These are phyloP conservation scores for Kluyveromyces aestuarii DNA, from an alignment of 805 yeast species.

Conservation along the genomic window DNA sequence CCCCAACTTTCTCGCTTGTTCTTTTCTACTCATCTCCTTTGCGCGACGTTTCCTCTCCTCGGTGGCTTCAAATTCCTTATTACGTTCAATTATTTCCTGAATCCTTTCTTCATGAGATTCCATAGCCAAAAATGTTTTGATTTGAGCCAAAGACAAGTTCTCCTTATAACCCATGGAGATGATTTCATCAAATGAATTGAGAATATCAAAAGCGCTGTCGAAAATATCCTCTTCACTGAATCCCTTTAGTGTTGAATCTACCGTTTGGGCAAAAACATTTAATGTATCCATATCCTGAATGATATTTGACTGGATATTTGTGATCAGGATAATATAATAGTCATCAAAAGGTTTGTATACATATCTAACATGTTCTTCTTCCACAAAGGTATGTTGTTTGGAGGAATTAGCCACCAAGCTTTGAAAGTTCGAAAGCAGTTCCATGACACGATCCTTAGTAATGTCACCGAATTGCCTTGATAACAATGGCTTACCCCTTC, in stretches of 20 bases:
- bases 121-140: slow-evolving; percentile 87
- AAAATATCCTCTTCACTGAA: slow-evolving; percentile 78
- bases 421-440: slow-evolving; percentile 79
- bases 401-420: slow-evolving; percentile 56
- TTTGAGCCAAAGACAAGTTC: slow-evolving; percentile 70
- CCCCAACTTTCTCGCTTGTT: slow-evolving; percentile 34
- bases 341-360: slow-evolving; percentile 96
- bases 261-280: slow-evolving; percentile 73
- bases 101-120: slow-evolving; percentile 98
- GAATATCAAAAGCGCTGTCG: slow-evolving; percentile 77
- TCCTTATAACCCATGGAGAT: slow-evolving; percentile 86
- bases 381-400: slow-evolving; percentile 87
- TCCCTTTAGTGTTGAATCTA: slow-evolving; percentile 59
- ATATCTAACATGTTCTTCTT: slow-evolving; percentile 84
- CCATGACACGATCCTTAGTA: slow-evolving; percentile 75
- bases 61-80: slow-evolving; percentile 92
- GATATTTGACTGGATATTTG: slow-evolving; percentile 85
- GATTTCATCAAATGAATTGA: slow-evolving; percentile 91
- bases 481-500: slow-evolving; percentile 84
- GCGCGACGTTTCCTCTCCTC: slow-evolving; percentile 96
- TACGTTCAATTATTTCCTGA: slow-evolving; percentile 94
- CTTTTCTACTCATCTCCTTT: slow-evolving; percentile 76
- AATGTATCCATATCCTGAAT: slow-evolving; percentile 91
- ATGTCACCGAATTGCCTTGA: slow-evolving; percentile 89
- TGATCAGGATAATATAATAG: slow-evolving; percentile 79